These are phyloP conservation scores for Backusella australiensis DNA, from an alignment of 192 early-diverging fungal genomes.

Conservation along the genomic window DNA sequence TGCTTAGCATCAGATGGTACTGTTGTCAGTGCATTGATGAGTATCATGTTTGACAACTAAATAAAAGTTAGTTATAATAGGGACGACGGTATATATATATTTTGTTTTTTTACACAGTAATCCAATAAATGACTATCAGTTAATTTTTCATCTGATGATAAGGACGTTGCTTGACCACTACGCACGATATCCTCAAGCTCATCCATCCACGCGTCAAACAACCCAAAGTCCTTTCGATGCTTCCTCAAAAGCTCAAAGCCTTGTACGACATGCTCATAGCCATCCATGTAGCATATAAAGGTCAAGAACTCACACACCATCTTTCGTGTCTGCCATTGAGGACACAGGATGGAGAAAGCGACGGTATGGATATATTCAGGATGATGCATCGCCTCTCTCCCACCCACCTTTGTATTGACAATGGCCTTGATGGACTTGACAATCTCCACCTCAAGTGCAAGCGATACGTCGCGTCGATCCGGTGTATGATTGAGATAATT, in stretches of 20 bases:
- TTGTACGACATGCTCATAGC: slow-evolving; percentile 68
- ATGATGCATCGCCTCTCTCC: slow-evolving; percentile 65
- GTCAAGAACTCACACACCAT: slow-evolving; percentile 71
- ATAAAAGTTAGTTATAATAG: not conserved
- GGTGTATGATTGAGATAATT: slow-evolving; percentile 18
- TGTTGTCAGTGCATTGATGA: slow-evolving; percentile 70
- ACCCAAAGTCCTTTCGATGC: slow-evolving; percentile 52
- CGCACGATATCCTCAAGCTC: slow-evolving; percentile 67
- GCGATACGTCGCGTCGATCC: slow-evolving; percentile 52
- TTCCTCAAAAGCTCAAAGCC: slow-evolving; percentile 72
- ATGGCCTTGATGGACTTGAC: slow-evolving; percentile 75
- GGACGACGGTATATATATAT: not conserved
- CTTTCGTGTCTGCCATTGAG: slow-evolving; percentile 68
- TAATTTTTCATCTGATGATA: slow-evolving; percentile 55
- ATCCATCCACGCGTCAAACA: slow-evolving; percentile 76
- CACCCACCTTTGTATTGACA: slow-evolving; percentile 68
- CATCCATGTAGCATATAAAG: slow-evolving; percentile 72
- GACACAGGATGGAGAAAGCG: slow-evolving; percentile 73
- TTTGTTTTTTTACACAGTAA: slow-evolving; percentile 48
- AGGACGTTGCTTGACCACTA: slow-evolving; percentile 64
- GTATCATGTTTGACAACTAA: slow-evolving; percentile 74
- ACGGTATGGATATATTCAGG: slow-evolving; percentile 70
- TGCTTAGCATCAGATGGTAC: slow-evolving; percentile 71
- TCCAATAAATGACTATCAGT: slow-evolving; percentile 71
- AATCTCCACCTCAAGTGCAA: slow-evolving; percentile 75